These are phyloP conservation scores for Castanea mollissima DNA, from an alignment of 306 rosid genomes.

Conservation along the genomic window DNA sequence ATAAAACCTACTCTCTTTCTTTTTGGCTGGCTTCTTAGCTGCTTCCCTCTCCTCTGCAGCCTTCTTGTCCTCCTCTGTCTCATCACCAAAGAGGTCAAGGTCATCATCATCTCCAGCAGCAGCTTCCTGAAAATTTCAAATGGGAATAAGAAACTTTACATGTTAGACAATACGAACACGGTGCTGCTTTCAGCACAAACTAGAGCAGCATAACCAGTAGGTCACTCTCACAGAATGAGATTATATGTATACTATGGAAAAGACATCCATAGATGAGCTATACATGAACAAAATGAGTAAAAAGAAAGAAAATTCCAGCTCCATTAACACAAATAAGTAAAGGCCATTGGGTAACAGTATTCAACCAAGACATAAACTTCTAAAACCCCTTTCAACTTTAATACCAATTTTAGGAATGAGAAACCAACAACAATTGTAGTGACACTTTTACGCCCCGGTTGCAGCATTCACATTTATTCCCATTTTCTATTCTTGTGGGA, in stretches of 20 bases:
- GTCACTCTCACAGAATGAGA: neutral
- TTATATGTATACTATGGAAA: neutral
- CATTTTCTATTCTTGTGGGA: neutral
- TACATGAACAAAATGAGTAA: neutral
- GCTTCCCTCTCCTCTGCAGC: slow-evolving; percentile 86
- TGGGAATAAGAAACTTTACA: neutral
- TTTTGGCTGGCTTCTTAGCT: slow-evolving; percentile 69
- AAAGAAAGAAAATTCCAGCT: neutral
- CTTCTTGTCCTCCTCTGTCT: slow-evolving; percentile 89
- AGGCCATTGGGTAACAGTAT: neutral
- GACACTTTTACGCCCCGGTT: neutral
- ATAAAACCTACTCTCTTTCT: slow-evolving; percentile 76
- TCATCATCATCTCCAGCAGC: slow-evolving; percentile 64
- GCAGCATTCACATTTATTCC: neutral
- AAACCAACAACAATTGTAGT: neutral
- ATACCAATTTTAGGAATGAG: neutral
- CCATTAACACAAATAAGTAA: neutral
- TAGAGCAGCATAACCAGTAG: neutral
- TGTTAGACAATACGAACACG: neutral
- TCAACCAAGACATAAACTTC: neutral
- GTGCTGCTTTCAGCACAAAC: neutral
- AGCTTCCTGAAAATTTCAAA: slow-evolving; percentile 45
- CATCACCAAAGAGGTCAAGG: slow-evolving; percentile 88
- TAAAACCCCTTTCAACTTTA: neutral
- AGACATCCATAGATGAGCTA: neutral